Conservation (phyloP, 345 rosid species). For the Raphanus raphanistrum region DNA sequence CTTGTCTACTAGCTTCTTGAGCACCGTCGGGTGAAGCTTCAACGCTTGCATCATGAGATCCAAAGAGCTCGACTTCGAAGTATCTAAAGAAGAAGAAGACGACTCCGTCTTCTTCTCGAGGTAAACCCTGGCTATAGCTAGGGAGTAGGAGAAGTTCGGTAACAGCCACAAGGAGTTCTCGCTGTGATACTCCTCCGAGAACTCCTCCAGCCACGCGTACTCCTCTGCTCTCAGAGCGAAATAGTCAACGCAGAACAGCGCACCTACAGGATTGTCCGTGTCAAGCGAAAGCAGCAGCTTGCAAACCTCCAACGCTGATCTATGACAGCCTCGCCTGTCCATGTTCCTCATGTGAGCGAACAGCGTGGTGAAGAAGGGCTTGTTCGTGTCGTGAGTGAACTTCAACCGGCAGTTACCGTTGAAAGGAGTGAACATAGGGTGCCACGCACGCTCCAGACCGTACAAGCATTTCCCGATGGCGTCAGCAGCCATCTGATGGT, state of each 20-base stretch:
- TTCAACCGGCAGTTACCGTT: constrained; percentile 76
- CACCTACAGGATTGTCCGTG: constrained; percentile 81
- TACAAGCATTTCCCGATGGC: constrained; percentile 75
- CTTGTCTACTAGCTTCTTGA: constrained; percentile 70
- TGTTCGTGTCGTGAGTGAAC: constrained; percentile 71
- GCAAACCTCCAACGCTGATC: constrained; percentile 89
- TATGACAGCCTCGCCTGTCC: constrained; percentile 91
- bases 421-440: constrained; percentile 72
- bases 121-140: constrained; percentile 75
- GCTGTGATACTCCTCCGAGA: constrained; percentile 65
- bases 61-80: constrained; percentile 51
- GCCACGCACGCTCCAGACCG: constrained; percentile 91
- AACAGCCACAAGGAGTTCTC: constrained; percentile 87
- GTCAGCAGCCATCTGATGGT: constrained; percentile 86
- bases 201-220: constrained; percentile 75
- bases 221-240: constrained; percentile 84
- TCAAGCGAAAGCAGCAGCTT: constrained; percentile 79
- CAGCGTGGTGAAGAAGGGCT: constrained; percentile 68
- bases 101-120: constrained; percentile 51
- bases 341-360: constrained; percentile 84
- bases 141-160: constrained; percentile 83
- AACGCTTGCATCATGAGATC: constrained; percentile 88
- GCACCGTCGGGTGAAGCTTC: constrained; percentile 80
- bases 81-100: constrained; percentile 26
- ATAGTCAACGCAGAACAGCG: constrained; percentile 86